A percentile compares a stretch with the other conserved stretches of the same genome.
These are phyloP conservation scores for Aureobasidium sp. DNA, from an alignment of 2,329 filamentous ascomycete species.

Conservation along the genomic window DNA sequence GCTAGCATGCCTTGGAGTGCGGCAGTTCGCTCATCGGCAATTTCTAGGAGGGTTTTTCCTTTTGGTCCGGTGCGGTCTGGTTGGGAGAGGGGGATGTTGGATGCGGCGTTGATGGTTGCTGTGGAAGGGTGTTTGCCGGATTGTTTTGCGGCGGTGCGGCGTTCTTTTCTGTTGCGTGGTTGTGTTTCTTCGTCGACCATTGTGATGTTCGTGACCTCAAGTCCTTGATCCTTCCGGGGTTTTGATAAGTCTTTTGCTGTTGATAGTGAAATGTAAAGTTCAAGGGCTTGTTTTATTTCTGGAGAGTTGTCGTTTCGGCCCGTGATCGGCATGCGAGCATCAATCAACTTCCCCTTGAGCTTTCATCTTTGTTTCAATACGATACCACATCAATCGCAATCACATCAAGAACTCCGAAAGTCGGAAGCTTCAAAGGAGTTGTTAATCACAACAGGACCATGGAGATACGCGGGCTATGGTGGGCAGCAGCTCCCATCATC, in stretches of 20 bases:
- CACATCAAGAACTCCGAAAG: neutral
- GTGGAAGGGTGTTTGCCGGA: constrained; percentile 27
- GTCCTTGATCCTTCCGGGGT: no score
- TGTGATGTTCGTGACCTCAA: neutral
- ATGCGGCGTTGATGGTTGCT: constrained; percentile 34
- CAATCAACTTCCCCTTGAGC: neutral
- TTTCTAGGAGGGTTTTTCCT: constrained; percentile 62
- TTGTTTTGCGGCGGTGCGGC: constrained; percentile 30
- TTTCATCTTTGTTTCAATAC: neutral
- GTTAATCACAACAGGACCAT: neutral
- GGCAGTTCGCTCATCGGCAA: constrained; percentile 55
- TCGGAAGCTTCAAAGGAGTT: no score
- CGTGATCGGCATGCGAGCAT: neutral
- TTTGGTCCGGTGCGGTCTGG: constrained; percentile 57
- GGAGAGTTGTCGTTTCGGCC: constrained; percentile 6
- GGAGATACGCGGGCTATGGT: constrained; percentile 33
- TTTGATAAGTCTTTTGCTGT: neutral
- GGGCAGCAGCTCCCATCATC: constrained; percentile 32
- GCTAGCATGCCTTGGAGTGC: constrained; percentile 21
- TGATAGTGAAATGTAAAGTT: neutral
- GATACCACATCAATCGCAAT: neutral
- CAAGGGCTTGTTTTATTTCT: neutral
- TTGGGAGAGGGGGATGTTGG: constrained; percentile 55
- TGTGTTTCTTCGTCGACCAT: constrained; percentile 15
- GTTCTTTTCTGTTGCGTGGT: constrained; percentile 37